These are phyloP conservation scores for Oryza nivara DNA, from an alignment of 176 grass and related monocot genomes.

Conservation along the genomic window DNA sequence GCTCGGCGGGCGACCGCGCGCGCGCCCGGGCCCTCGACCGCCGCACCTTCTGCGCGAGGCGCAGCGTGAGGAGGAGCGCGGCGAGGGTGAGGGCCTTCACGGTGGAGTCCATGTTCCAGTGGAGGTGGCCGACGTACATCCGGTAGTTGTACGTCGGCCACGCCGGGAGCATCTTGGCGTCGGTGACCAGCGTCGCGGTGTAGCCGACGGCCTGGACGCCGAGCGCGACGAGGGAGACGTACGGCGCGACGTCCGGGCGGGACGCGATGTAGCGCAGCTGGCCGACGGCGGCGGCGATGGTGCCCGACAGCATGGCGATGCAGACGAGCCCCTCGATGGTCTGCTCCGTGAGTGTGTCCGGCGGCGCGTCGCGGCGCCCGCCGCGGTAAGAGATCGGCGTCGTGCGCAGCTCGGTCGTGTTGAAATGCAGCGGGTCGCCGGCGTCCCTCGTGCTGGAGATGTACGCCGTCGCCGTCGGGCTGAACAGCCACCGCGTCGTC, in stretches of 20 bases:
- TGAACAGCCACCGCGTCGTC: conserved; percentile 78
- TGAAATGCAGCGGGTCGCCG: conserved; percentile 49
- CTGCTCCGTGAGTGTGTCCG: conserved; percentile 12
- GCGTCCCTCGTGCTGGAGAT: conserved; percentile 59
- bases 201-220: conserved; percentile 51
- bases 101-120: conserved; percentile 35
- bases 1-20: conserved; percentile 44
- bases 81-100: conserved; percentile 49
- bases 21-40: conserved; percentile 33
- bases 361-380: background rate
- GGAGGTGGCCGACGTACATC: conserved; percentile 34
- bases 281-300: too few species aligned
- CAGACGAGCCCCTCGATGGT: background rate
- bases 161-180: conserved; percentile 5
- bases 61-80: conserved; percentile 49
- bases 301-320: too few species aligned
- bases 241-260: conserved; percentile 41
- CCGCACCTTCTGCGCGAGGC: conserved; percentile 60
- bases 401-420: conserved; percentile 37
- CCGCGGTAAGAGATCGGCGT: conserved; percentile 39
- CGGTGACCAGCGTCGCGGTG: conserved; percentile 41
- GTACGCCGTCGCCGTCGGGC: conserved; percentile 58
- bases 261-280: conserved; percentile 35
- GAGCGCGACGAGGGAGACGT: conserved; percentile 57
- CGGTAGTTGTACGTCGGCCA: background rate